Base-by-base conservation (phyloP, 768 basidiomycete species). In the Lanmaoa rubissima region DNA sequence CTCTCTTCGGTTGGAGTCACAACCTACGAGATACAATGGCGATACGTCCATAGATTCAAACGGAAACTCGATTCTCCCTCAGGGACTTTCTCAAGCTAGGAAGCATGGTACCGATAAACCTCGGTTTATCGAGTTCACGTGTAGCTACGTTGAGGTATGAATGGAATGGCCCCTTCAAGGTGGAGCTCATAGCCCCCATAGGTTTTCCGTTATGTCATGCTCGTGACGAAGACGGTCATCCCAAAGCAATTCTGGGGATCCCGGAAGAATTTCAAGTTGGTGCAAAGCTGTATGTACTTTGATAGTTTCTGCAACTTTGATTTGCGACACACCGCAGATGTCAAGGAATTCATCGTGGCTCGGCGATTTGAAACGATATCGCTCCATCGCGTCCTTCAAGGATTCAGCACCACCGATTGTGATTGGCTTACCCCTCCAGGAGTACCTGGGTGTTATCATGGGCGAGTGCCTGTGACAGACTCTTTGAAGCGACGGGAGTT, bases 161-260 rank as follows among this genome's bases (percentile, higher is more conserved):
- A 43, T 5, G 13, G 21, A 16, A n/a, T 16, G 7, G 8, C 16
- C 13, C 36, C 26, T 45, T 5, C 6, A 8, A 47, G 11, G 21
- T 13, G 5, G 19, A 28, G 19, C 35, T 64, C 32, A 57, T 35
- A 26, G 9, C 40, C 7, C 16, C 6, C 35, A 26, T 34, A 94
- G 90, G 89, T 95, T 28, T 86, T 78, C 64, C 79, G 83, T 24
- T 95, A 85, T 72, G 82, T 83, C 11, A 73, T 76, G 5, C 66
- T 83, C 4, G 75, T 88, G 38, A 88, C 90, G 1, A 82, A 84
- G 57, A 65, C 77, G 9, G 83, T 94, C 16, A 85, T 95, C 51
- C 92, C 92, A 2, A 79, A 80, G 32, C 74, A 76, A 14, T 82
- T 95, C 57, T 95, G 94, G 92, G 94, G 94, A 12, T 85, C 81